phyloP scores from a whole-genome alignment of 257 asterid genomes.

The Ilex asprella region DNA sequence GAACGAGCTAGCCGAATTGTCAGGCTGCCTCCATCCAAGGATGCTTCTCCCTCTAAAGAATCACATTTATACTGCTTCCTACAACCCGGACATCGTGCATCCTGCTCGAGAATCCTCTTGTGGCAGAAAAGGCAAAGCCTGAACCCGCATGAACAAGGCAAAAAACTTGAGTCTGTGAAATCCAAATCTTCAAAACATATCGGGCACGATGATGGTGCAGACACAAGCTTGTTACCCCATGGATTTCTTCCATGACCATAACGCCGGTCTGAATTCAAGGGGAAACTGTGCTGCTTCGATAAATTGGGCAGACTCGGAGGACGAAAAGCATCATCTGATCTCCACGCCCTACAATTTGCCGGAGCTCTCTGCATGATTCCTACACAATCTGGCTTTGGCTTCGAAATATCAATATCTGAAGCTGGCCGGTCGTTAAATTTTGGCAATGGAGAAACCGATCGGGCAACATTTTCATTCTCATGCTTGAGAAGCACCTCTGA shows the following conservation, averaged over 20 bases:
- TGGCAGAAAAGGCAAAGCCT: conserved; percentile 96
- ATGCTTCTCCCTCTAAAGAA: conserved; percentile 44
- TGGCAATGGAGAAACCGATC: conserved; percentile 15
- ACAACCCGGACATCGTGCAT: conserved; percentile 94
- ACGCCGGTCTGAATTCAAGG: conserved; percentile 47
- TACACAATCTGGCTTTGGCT: conserved; percentile 32
- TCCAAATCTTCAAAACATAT: conserved; percentile 92
- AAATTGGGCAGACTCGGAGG: conserved; percentile 80
- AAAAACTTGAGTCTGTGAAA: conserved; percentile 68
- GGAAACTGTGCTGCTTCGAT: conserved; percentile 63
- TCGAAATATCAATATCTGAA: conserved; percentile 14
- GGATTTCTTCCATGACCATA: conserved; percentile 40
- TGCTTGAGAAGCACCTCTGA: conserved; percentile 20
- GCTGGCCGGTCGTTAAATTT: conserved; percentile 11
- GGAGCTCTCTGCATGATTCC: conserved; percentile 23
- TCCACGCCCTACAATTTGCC: conserved; percentile 64
- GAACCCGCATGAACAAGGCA: conserved; percentile 87
- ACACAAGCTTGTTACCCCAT: conserved; percentile 44
- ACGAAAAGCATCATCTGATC: conserved; percentile 73
- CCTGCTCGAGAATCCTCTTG: conserved; percentile 84
- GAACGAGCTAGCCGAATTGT: conserved; percentile 49
- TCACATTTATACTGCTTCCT: conserved; percentile 59
- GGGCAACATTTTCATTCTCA: conserved; percentile 15
- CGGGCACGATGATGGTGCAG: conserved; percentile 64
- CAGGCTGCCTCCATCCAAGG: conserved; percentile 48